Base-by-base conservation (phyloP, 768 basidiomycete genomes). In the Boletellus ananiceps region DNA sequence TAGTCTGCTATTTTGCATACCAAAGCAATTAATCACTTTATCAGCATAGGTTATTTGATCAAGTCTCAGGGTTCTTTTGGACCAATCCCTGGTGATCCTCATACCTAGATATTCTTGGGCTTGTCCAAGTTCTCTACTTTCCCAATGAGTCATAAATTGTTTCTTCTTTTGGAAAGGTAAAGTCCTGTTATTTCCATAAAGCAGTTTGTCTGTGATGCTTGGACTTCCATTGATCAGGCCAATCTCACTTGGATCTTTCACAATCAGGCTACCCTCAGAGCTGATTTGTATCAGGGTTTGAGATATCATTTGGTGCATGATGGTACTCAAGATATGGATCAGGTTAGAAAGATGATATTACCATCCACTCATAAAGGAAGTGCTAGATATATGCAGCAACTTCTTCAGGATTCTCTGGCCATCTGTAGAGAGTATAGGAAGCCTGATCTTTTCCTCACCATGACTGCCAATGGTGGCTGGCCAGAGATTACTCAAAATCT, bases 391-490 rank as follows among this genome's bases (percentile, higher is more conserved):
- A 78, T 80, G 75, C 55, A 64, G 0, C 71, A 76, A 43, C 56
- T 60, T 0, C 73, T 68, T 32, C 75, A 79, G 25, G 77, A 80
- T 50, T 58, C 74, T 0, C 63, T 81, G 63, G 76, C 79, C 0
- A 63, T 82, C 21, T 69, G 65, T 9, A 56, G 70, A 0, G 57
- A 65, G 33, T 74, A 57, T 38, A 51, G n/a, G 55, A 1, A 71
- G 7, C 59, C 70, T 9, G 74, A 80, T 41, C 51, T 80, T 1
- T 81, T 81, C 39, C 46, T 81, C 0, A 82, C 78, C 0, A 71
- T 80, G 64, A 82, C 79, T 9, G 64, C 69, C 8, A 82, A 81
- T 65, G 74, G 76, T 0, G 40, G 61, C 1, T 82, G 80, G 80
- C 59, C 58, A 2, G 78, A 82, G 44, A 69, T 81, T n/a, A 33